phyloP scores from a whole-genome alignment of 1,139 yeast species.

The Pichia sp. region DNA sequence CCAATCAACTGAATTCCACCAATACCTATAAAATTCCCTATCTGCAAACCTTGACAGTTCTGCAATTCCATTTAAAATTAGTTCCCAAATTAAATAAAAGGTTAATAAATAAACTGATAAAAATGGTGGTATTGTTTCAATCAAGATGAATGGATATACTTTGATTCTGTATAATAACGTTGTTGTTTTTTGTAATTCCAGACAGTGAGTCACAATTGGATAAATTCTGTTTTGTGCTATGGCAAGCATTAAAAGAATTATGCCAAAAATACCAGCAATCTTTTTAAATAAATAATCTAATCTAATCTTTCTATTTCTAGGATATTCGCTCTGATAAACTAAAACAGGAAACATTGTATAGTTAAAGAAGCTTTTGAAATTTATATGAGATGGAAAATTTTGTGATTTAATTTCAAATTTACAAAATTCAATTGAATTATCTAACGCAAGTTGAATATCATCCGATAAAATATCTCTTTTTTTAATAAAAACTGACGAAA shows the following conservation, averaged over 20 bases:
- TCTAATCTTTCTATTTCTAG: slow-evolving; percentile 65
- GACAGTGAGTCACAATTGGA: slow-evolving; percentile 64
- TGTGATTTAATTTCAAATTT: slow-evolving; percentile 55
- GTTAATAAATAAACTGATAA: slow-evolving; percentile 65
- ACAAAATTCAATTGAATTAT: slow-evolving; percentile 54
- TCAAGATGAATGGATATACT: slow-evolving; percentile 53
- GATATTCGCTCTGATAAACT: slow-evolving; percentile 74
- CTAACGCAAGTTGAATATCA: slow-evolving; percentile 31
- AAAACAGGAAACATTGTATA: slow-evolving; percentile 89
- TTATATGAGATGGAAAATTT: slow-evolving; percentile 66
- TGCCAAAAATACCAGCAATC: slow-evolving; percentile 75
- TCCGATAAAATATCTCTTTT: slow-evolving; percentile 25
- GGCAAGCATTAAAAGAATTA: slow-evolving; percentile 73
- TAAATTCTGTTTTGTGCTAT: slow-evolving; percentile 74
- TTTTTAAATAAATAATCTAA: slow-evolving; percentile 68
- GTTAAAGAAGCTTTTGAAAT: slow-evolving; percentile 58
- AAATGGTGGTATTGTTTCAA: slow-evolving; percentile 80
- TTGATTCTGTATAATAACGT: slow-evolving; percentile 38
- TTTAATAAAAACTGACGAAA: slow-evolving; percentile 35
- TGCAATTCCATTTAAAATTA: slow-evolving; percentile 80
- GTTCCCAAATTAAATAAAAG: slow-evolving; percentile 92
- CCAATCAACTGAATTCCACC: slow-evolving; percentile 98
- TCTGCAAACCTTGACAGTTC: slow-evolving; percentile 84
- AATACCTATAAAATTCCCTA: slow-evolving; percentile 86
- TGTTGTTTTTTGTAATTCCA: slow-evolving; percentile 43